These are phyloP conservation scores for Aspergillus homomorphus DNA, from an alignment of 495 filamentous ascomycete genomes.

Conservation along the genomic window DNA sequence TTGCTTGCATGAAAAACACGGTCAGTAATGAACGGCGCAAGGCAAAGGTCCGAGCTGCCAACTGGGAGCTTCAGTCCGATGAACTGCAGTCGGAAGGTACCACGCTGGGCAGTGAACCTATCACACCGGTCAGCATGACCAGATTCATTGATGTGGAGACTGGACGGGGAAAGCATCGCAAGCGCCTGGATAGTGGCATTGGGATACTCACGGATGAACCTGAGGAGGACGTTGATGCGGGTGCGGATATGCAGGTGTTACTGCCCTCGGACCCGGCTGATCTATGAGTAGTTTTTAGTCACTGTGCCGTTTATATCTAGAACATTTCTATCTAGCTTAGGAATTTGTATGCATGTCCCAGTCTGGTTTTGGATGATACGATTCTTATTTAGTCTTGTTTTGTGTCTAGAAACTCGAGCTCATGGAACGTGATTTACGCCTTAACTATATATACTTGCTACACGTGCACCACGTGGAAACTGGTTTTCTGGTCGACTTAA, in stretches of 20 bases:
- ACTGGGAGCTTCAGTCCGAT: conserved; percentile 44
- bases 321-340: not conserved
- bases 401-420: not conserved
- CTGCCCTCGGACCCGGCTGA: conserved; percentile 24
- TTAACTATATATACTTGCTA: no score
- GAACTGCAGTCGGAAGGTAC: conserved; percentile 52
- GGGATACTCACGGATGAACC: conserved; percentile 57
- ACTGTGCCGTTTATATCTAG: not conserved
- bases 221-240: conserved; percentile 33
- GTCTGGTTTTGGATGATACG: not conserved
- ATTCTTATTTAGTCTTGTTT: not conserved
- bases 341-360: not conserved
- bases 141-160: conserved; percentile 48
- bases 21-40: conserved; percentile 36
- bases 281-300: conserved; percentile 15
- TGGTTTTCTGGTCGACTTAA: no score
- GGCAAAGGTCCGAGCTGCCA: conserved; percentile 39
- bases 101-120: conserved; percentile 39
- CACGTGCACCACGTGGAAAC: no score
- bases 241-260: not conserved
- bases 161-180: conserved; percentile 41
- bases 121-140: conserved; percentile 45
- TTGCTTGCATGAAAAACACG: conserved; percentile 40
- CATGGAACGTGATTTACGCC: not conserved
- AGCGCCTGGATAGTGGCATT: conserved; percentile 60